Base-by-base conservation (phyloP, 768 basidiomycete genomes). In the Boletales sp. region DNA sequence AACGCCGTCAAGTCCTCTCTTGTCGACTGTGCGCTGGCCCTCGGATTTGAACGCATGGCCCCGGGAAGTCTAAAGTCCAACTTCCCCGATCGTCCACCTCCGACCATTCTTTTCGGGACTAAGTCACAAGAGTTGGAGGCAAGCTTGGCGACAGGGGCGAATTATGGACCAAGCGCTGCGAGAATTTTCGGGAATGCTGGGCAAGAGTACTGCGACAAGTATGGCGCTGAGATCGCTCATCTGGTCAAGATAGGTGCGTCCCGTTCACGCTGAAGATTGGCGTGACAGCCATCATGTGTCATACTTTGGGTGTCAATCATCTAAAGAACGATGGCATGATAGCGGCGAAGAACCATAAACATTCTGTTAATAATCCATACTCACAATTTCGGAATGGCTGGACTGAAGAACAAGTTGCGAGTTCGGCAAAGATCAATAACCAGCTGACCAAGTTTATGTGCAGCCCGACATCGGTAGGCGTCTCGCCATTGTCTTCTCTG, bases 11-110 rank as follows among this genome's bases (percentile, higher is more conserved):
- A 84, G 63, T 78, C 77, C 36, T 86, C 85, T 13, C 75, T 83
- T 48, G 80, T 73, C 2, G 84, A 88, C 47, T 91, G 90, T 62
- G 80, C 84, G 1, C 72, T 94, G 18, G 90, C 91, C 0, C 80
- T 93, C 1, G 90, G 91, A 11, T 93, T 93, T 56, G 91, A 93
- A 66, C 84, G 87, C 32, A 91, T 91, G 87, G 74, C 78, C 17
- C 83, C 83, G 5, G 88, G 88, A 29, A 84, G 83, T 59, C 71
- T 90, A 8, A 80, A 81, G 8, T 81, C 79, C 12, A 78, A 82
- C 60, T 90, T 80, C 56, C 78, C 81, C 0, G 79, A 78, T 55
- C 69, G 77, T 27, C 48, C 58, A 11, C 65, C 77, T 6, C 85
- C 88, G 0, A 76, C 73, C 3, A 24, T 53, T 3, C 61, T 84